Evolutionary conservation across 208 protist species (phyloP), one percentile per base, ranked within the genome.

Genomic region (Trypanosomatidae sp.): DNA sequence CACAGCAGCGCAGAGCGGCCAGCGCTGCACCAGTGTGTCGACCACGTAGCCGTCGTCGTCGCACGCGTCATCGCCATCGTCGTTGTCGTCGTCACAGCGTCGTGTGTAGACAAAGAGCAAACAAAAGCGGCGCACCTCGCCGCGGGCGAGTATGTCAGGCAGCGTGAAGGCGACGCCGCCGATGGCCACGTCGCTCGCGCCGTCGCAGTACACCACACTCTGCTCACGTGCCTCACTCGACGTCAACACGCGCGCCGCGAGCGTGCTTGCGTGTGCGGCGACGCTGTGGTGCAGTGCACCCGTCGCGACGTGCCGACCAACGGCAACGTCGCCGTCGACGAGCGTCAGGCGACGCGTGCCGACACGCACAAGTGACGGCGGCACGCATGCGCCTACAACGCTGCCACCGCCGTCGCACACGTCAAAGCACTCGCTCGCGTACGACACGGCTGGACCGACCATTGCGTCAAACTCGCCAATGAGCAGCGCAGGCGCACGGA

Each of bases 401-500:
- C n/a, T n/a, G 23, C 40, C 53, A 11, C 30, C 32, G 0, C 23
- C 16, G 2, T 66, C n/a, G 4, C 22, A 40, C 49, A 71, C 78
- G 19, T 57, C 63, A 30, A 76, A 86, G 44, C 69, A 90, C 47
- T 90, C 75, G 25, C 66, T 78, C 11, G 67, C 81, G 42, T 66
- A 78, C 0, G 66, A 52, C 0, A 79, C 60, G 15, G 69, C 71
- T 16, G 82, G 73, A 0, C 82, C 82, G 3, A 79, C 68, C 10
- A 82, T 45, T 3, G 71, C 56, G 50, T 91, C 82, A 52, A 91
- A 91, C 38, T 91, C 77, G 7, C 77, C 82, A 49, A 91, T 66
- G 42, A 75, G 71, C 7, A 68, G 67, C 22, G 66, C 61, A 11
- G 81, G 81, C 18, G 61, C 59, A 49, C 49, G 55, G 37, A n/a